Evolutionary conservation across 352 stramenopile genomes (phyloP), one percentile per base, ranked within the genome.

Genomic region (Globisporangium barbulae): DNA sequence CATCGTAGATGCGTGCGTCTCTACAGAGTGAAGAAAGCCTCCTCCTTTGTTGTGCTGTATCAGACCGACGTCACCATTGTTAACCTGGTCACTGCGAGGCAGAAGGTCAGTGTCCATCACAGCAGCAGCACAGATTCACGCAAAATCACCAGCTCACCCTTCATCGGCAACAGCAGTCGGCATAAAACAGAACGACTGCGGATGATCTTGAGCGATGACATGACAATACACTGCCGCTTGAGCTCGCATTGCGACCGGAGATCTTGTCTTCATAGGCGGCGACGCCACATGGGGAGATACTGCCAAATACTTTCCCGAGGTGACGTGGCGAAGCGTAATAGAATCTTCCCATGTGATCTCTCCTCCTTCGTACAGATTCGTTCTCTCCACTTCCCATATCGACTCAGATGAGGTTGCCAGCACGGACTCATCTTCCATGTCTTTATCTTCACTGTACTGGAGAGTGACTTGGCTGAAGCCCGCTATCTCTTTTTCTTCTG

Each of bases 1-100:
- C 76, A 88, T 86, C 25, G 58, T 86, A 21, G 80, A 85, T 31
- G 79, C 70, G 54, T 92, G 81, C 0, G 78, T 87, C 63, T 88
- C 76, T 33, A 83, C 77, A 1, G 82, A 89, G 63, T 91, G 83
- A 21, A 91, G 67, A 55, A 88, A 93, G 7, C 68, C 73, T 42
- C 73, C 74, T 7, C 71, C 75, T 42, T 71, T 69, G 2, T 65
- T 57, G 49, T 91, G 79, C 47, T 93, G 76, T 41, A 93, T 69
- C 37, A 90, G 50, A 13, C 82, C 74, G n/a, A 88, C 73, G 47
- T 85, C 77, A 61, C 71, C 71, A 41, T 80, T 70, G 61, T 75
- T 66, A 54, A 88, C 69, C 69, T 79, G 70, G 54, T 72, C 64
- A 31, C 76, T 88, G 61, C 19, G 52, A 47, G 2, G 37, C 12